Conservation (phyloP, 2,329 filamentous ascomycete genomes). For the Purpureocillium takamizusanense region DNA sequence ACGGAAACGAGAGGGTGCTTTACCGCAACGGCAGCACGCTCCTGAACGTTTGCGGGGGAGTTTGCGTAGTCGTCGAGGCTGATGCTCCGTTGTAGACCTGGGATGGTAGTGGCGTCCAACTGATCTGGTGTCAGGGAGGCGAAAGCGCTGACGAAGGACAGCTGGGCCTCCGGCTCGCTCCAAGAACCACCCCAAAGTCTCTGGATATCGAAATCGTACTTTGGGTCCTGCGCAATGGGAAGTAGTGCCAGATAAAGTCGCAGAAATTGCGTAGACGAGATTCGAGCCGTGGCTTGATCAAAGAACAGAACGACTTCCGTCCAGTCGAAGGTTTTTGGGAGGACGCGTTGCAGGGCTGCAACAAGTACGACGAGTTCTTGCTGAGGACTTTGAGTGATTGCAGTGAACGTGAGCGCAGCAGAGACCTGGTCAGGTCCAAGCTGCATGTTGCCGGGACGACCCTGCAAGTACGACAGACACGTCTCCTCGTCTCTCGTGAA, state of each 20-base stretch:
- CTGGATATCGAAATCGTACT: slow-evolving; percentile 65
- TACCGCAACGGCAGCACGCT: slow-evolving; percentile 52
- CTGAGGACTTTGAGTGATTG: slow-evolving; percentile 46
- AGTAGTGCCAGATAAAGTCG: slow-evolving; percentile 71
- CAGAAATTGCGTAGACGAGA: slow-evolving; percentile 74
- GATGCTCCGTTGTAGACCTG: slow-evolving; percentile 71
- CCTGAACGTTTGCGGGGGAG: slow-evolving; percentile 38
- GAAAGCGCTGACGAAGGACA: slow-evolving; percentile 90
- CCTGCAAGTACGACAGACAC: slow-evolving; percentile 45
- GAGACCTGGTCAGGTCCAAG: slow-evolving; percentile 78
- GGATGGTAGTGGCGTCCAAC: slow-evolving; percentile 78
- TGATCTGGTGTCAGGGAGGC: slow-evolving; percentile 65
- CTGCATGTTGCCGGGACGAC: slow-evolving; percentile 43
- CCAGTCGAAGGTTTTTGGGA: slow-evolving; percentile 59
- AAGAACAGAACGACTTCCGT: slow-evolving; percentile 68
- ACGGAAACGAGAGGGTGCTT: slow-evolving; percentile 84
- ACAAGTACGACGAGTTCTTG: slow-evolving; percentile 48
- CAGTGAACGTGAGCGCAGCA: slow-evolving; percentile 61
- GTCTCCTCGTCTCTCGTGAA: slow-evolving; percentile 70
- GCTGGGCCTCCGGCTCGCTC: slow-evolving; percentile 76
- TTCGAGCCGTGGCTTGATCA: slow-evolving; percentile 66
- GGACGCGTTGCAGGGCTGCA: slow-evolving; percentile 51
- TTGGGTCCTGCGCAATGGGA: slow-evolving; percentile 52
- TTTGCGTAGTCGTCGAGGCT: slow-evolving; percentile 47
- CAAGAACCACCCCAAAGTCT: slow-evolving; percentile 84